Base-by-base conservation (phyloP, 2,329 filamentous ascomycete genomes). In the Colletotrichum costaricense region DNA sequence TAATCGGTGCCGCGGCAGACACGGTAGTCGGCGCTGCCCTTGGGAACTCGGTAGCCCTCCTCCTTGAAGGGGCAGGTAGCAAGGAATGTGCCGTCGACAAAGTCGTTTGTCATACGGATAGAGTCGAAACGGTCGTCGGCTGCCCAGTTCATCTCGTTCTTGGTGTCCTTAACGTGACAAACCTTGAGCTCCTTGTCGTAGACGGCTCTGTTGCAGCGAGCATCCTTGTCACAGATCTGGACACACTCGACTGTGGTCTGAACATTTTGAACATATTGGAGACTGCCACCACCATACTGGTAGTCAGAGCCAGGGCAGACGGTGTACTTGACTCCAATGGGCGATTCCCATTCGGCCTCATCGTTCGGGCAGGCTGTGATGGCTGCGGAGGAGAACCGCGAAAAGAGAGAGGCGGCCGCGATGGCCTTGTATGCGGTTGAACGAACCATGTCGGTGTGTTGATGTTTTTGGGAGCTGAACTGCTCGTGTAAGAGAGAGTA, bases 301-400 rank as follows among this genome's bases (percentile, higher is more conserved):
- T 74, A 75, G 64, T 75, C 67, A 42, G 71, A 68, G 33, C 72
- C 72, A 42, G 72, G 63, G 56, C 74, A 75, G 67, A 72, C 56
- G 60, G 67, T 74, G 30, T 74, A 75, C 52, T 75, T 67, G 42
- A 62, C 63, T 49, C 72, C 74, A 11, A 68, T 60, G 49, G 72
- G 67, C 2, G 67, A 59, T 19, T 56, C 63, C 74, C 60, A 75
- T 8, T 68, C 63, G 46, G 30, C 42, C 42, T 75, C 72, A 4
- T 72, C 58, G 35, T 57, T 72, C 19, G 72, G 74, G 22, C 74
- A 75, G 22, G 49, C 52, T 19, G 72, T 74, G 54, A 74, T 70
- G 63, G 68, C 67, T 5, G 72, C 74, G 26, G 64, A 60, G n/a
- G 62, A 60, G 14, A 74, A 59, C 28, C 66, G 63, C 46, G 67